Percentiles rank a stretch among this genome's conserved stretches.
Evolutionary conservation across 2,329 filamentous ascomycete genomes (phyloP).

Genomic region (Microascus cirrosus): DNA sequence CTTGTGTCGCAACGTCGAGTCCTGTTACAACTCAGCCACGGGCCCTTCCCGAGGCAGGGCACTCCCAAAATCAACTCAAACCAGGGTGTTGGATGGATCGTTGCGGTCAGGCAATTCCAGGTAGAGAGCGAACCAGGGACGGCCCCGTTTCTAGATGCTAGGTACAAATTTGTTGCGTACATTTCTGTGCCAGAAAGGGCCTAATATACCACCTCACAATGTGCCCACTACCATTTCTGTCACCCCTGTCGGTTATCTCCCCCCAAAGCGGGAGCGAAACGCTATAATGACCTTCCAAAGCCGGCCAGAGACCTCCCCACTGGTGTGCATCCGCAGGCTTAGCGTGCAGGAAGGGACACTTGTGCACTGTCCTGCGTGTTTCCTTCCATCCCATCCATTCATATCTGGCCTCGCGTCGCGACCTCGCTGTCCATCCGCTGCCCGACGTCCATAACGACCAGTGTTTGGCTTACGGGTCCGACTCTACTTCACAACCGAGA

Average conservation of each 20-base stretch:
- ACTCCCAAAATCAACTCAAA: not conserved
- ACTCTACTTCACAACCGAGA: not conserved
- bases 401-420: not conserved
- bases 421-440: not conserved
- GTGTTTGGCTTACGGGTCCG: not conserved
- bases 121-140: not conserved
- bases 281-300: not conserved
- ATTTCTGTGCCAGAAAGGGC: too few relatives aligned
- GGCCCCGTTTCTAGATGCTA: not conserved
- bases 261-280: too few relatives aligned
- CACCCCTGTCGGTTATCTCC: too few relatives aligned
- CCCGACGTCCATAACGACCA: not conserved
- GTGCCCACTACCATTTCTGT: too few relatives aligned
- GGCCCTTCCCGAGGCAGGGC: not conserved
- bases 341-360: not conserved
- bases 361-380: not conserved
- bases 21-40: not conserved
- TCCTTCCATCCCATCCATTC: not conserved
- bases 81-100: not conserved
- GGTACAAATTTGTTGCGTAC: too few relatives aligned
- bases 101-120: not conserved
- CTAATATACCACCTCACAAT: too few relatives aligned
- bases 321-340: not conserved
- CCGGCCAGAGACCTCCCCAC: not conserved
- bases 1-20: too few relatives aligned